Percentiles rank a stretch among this genome's conserved stretches.
Conservation (phyloP, 2,329 filamentous ascomycete species). For the Cadophora luteo-olivacea region DNA sequence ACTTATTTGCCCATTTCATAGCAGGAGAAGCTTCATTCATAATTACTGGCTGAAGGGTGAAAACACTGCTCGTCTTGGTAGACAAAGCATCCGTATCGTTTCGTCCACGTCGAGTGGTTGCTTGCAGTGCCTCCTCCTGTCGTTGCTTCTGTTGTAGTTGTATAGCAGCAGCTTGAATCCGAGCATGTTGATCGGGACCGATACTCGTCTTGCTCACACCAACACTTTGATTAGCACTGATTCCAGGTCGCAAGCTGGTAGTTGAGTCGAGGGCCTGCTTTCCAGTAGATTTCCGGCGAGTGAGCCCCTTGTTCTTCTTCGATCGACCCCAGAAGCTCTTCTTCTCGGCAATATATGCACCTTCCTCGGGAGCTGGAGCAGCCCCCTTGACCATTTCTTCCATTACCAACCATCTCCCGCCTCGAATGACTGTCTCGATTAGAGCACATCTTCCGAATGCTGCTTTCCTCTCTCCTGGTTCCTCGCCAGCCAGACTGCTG, state of each 20-base stretch:
- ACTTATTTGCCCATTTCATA: conserved; percentile 96
- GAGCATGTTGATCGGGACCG: conserved; percentile 88
- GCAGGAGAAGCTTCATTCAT: conserved; percentile 88
- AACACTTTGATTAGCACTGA: conserved; percentile 49
- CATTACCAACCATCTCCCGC: conserved; percentile 89
- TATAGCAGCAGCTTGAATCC: conserved; percentile 89
- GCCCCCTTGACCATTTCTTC: conserved; percentile 97
- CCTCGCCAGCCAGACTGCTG: conserved; percentile 90
- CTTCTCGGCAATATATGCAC: conserved; percentile 93
- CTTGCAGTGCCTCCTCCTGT: conserved; percentile 65
- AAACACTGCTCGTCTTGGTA: conserved; percentile 85
- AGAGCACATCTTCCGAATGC: conserved; percentile 94
- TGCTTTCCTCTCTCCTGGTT: conserved; percentile 83
- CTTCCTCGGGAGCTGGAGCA: conserved; percentile 80
- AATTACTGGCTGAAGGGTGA: conserved; percentile 86
- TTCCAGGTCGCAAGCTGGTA: conserved; percentile 49
- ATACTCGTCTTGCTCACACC: conserved; percentile 80
- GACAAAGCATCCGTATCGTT: conserved; percentile 62
- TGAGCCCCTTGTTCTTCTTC: conserved; percentile 66
- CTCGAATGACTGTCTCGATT: conserved; percentile 83
- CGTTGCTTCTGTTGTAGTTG: conserved; percentile 79
- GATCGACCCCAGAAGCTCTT: conserved; percentile 93
- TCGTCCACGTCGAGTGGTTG: conserved; percentile 57
- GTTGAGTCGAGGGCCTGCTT: conserved; percentile 62
- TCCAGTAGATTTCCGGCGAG: conserved; percentile 73